Evolutionary conservation across 2,329 filamentous ascomycete species (phyloP).

Genomic region (Pseudogymnoascus sp.): DNA sequence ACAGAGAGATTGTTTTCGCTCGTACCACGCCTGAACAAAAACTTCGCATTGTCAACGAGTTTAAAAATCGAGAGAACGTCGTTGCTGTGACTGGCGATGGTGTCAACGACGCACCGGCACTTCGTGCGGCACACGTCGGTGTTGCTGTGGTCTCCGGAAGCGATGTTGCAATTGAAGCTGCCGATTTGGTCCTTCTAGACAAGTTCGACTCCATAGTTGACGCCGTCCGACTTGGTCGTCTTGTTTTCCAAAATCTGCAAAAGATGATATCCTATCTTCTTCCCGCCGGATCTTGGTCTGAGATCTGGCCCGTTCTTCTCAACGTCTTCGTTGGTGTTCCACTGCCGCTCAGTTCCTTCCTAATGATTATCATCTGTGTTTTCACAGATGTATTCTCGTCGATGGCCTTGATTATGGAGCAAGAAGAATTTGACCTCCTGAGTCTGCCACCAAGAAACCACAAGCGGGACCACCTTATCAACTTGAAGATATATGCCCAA

Average conservation of each 20-base stretch:
- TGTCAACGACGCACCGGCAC: constrained; percentile 65
- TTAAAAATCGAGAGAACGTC: constrained; percentile 48
- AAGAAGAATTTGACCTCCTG: constrained; percentile 46
- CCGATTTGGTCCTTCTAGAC: constrained; percentile 80
- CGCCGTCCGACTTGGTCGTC: constrained; percentile 63
- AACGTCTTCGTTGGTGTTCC: constrained; percentile 50
- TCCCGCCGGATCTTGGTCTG: constrained; percentile 46
- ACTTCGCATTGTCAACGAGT: constrained; percentile 61
- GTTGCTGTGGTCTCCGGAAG: constrained; percentile 69
- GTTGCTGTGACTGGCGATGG: constrained; percentile 64
- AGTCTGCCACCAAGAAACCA: constrained; percentile 42
- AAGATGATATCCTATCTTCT: constrained; percentile 53
- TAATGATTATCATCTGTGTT: constrained; percentile 52
- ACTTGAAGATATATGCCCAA: constrained; percentile 42
- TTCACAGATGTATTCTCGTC: constrained; percentile 47
- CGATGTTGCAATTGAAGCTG: constrained; percentile 71
- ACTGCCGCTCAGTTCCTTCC: constrained; percentile 41
- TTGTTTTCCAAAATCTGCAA: constrained; percentile 65
- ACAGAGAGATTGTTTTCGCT: constrained; percentile 67
- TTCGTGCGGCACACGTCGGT: constrained; percentile 66
- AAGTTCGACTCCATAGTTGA: constrained; percentile 76
- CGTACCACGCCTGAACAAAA: constrained; percentile 71
- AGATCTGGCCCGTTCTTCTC: constrained; percentile 48
- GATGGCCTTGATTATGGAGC: constrained; percentile 45
- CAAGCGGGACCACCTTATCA: constrained; percentile 44